Conservation (phyloP, 148 eudicot species). For the Rhododendron griersonianum region DNA sequence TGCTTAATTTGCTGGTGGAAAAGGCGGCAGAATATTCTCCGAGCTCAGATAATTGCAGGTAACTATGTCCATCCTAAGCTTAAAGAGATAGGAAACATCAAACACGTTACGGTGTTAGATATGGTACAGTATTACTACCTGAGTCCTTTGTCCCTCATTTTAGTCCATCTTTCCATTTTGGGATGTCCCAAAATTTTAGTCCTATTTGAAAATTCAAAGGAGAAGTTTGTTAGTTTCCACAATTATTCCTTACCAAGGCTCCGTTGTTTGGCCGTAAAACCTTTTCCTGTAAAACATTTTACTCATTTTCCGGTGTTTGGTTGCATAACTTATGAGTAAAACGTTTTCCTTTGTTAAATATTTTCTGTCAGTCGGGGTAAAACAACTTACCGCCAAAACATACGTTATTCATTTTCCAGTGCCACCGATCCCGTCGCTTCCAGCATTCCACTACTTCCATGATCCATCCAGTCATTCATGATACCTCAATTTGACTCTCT, state of each 20-base stretch:
- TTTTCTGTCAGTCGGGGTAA: too few species aligned
- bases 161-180: background rate
- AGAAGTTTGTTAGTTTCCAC: background rate
- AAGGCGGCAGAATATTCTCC: constrained; percentile 90
- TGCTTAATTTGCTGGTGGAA: constrained; percentile 84
- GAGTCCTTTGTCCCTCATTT: background rate
- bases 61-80: constrained; percentile 8
- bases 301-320: too few species aligned
- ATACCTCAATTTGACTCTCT: too few species aligned
- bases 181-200: background rate
- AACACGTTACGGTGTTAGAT: background rate
- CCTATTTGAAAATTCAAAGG: background rate
- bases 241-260: background rate
- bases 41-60: constrained; percentile 90
- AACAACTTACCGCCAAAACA: too few species aligned
- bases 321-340: too few species aligned
- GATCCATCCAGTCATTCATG: too few species aligned
- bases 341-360: too few species aligned
- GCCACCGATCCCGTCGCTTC: too few species aligned
- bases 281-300: too few species aligned
- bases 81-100: background rate
- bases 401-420: too few species aligned
- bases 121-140: background rate
- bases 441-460: too few species aligned
- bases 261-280: too few species aligned